A percentile compares a stretch with the other conserved stretches of the same genome.
phyloP scores from a whole-genome alignment of 345 rosid species.

The Microcos paniculata region DNA sequence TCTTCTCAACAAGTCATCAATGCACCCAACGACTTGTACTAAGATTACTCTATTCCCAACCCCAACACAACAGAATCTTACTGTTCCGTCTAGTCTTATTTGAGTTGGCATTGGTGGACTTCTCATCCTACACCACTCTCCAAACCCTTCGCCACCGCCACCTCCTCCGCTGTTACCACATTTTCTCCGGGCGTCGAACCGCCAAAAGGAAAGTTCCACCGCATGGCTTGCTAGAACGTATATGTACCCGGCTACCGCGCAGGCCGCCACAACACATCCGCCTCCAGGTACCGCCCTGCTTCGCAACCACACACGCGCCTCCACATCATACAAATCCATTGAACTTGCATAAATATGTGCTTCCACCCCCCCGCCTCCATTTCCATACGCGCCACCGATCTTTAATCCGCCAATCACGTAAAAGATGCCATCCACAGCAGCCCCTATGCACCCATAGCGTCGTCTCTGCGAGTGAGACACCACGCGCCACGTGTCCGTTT shows the following conservation, averaged over 20 bases:
- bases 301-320: conserved; percentile 65
- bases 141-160: conserved; percentile 36
- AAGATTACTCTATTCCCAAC: conserved; percentile 68
- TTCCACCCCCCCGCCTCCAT: conserved; percentile 41
- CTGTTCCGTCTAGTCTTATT: conserved; percentile 63
- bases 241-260: conserved; percentile 58
- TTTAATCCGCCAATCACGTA: conserved; percentile 88
- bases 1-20: conserved; percentile 74
- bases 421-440: conserved; percentile 69
- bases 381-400: conserved; percentile 41
- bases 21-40: conserved; percentile 75
- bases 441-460: conserved; percentile 85
- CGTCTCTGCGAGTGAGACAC: conserved; percentile 56
- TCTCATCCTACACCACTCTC: conserved; percentile 76
- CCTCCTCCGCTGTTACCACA: not conserved
- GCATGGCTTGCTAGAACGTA: conserved; percentile 80
- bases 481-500: conserved; percentile 56
- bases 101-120: conserved; percentile 80
- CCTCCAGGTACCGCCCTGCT: conserved; percentile 85
- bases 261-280: conserved; percentile 89
- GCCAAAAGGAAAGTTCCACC: conserved; percentile 88
- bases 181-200: conserved; percentile 61
- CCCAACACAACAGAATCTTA: conserved; percentile 76
- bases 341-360: conserved; percentile 79
- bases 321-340: conserved; percentile 82